Evolutionary conservation across 768 basidiomycete species (phyloP).

Genomic region (Leccinum disarticulatum): DNA sequence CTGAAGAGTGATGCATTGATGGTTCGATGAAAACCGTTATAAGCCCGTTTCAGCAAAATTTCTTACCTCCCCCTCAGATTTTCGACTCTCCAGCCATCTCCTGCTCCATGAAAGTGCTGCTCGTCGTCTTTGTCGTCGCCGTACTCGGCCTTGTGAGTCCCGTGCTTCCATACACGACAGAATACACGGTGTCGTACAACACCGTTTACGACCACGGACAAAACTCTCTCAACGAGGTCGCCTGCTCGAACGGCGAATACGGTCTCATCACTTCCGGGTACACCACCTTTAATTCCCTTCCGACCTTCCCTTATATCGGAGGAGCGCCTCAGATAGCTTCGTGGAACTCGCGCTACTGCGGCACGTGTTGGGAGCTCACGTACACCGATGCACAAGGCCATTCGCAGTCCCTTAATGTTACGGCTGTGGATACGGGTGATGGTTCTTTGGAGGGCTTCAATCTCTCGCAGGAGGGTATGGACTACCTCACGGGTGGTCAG

Average conservation of each 20-base stretch:
- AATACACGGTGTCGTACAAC: slow-evolving; percentile 43
- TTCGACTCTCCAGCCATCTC: background rate
- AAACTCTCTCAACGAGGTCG: slow-evolving; percentile 41
- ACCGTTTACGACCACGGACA: slow-evolving; percentile 45
- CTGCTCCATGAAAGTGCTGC: slow-evolving; percentile 10
- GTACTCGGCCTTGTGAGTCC: slow-evolving; percentile 10
- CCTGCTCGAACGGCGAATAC: slow-evolving; percentile 53
- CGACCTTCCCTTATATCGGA: slow-evolving; percentile 60
- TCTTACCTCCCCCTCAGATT: background rate
- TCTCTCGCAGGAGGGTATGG: slow-evolving; percentile 35
- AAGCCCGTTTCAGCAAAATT: background rate
- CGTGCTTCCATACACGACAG: background rate
- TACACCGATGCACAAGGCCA: slow-evolving; percentile 36
- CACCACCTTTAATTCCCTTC: slow-evolving; percentile 50
- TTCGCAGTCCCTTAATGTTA: slow-evolving; percentile 42
- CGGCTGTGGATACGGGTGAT: slow-evolving; percentile 51
- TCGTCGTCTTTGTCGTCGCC: background rate
- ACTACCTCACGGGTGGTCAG: slow-evolving; percentile 34
- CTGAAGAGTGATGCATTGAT: background rate
- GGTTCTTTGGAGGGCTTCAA: slow-evolving; percentile 34
- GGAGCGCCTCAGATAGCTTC: slow-evolving; percentile 50
- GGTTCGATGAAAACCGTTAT: background rate
- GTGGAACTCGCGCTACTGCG: slow-evolving; percentile 54
- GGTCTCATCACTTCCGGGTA: slow-evolving; percentile 48
- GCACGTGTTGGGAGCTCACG: slow-evolving; percentile 59